Percentiles rank a stretch among this genome's conserved stretches.
Evolutionary conservation across 83 land plant species (phyloP).

Genomic region (Picea mariana): DNA sequence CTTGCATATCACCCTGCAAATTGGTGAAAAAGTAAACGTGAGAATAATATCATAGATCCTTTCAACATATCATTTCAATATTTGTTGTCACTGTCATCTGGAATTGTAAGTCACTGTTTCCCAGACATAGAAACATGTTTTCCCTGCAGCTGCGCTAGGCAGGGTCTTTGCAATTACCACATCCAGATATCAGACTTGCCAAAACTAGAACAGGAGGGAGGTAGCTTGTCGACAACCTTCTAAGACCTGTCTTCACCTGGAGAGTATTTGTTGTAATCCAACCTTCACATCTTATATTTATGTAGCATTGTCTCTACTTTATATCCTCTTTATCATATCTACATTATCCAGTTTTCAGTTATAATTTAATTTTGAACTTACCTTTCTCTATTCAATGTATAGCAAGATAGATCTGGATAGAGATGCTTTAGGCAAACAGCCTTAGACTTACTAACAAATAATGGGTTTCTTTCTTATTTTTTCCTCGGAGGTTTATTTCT

Average conservation of each 20-base stretch:
- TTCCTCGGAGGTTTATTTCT: not conserved
- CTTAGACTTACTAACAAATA: not conserved
- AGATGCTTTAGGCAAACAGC: not conserved
- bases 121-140: not conserved
- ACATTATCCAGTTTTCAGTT: not conserved
- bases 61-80: not conserved
- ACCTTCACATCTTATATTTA: not conserved
- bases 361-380: not conserved
- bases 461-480: not conserved
- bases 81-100: not conserved
- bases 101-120: not conserved
- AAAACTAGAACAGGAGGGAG: not conserved
- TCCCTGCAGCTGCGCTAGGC: not conserved
- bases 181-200: not conserved
- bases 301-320: not conserved
- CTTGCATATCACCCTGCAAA: slow-evolving; percentile 84
- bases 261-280: not conserved
- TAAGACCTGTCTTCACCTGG: not conserved
- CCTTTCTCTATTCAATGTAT: not conserved
- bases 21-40: not conserved
- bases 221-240: not conserved
- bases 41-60: slow-evolving; percentile 1
- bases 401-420: not conserved
- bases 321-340: not conserved
- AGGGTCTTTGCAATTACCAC: not conserved